A percentile compares a stretch with the other conserved stretches of the same genome.
Conservation (phyloP, 257 asterid species). For the Thymus quinquecostatus region DNA sequence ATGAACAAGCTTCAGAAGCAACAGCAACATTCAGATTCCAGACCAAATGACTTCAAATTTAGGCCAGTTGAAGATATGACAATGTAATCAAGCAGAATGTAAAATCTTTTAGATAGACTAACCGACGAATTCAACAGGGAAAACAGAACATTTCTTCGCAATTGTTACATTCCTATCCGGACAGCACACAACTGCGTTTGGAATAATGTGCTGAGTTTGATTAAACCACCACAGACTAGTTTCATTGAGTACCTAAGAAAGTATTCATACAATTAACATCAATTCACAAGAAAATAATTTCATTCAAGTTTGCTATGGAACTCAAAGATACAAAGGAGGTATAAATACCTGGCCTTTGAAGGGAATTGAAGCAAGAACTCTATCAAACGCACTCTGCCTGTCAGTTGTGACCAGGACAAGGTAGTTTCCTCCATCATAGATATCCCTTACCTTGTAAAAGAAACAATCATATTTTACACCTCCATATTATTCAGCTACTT, state of each 20-base stretch:
- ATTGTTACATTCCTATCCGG: slow-evolving; percentile 92
- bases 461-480: slow-evolving; percentile 8
- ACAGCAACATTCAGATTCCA: not conserved
- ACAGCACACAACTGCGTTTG: slow-evolving; percentile 76
- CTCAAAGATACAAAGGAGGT: slow-evolving; percentile 11
- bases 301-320: not conserved
- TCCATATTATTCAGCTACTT: slow-evolving; percentile 11
- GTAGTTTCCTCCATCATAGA: slow-evolving; percentile 84
- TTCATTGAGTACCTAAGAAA: slow-evolving; percentile 83
- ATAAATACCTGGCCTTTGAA: slow-evolving; percentile 85
- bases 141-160: slow-evolving; percentile 89
- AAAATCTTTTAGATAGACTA: slow-evolving; percentile 34
- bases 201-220: slow-evolving; percentile 77
- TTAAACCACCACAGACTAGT: slow-evolving; percentile 95
- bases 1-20: not conserved
- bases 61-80: slow-evolving; percentile 3
- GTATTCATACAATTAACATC: slow-evolving; percentile 10
- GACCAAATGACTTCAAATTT: slow-evolving; percentile 4
- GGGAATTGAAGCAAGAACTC: slow-evolving; percentile 95
- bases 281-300: slow-evolving; percentile 4
- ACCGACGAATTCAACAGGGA: slow-evolving; percentile 98
- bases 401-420: slow-evolving; percentile 91
- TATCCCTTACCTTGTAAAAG: slow-evolving; percentile 77
- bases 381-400: slow-evolving; percentile 93
- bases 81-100: not conserved